A percentile compares a stretch with the other conserved stretches of the same genome.
These are phyloP conservation scores for Vachellia collinsii DNA, from an alignment of 306 rosid genomes.

Conservation along the genomic window DNA sequence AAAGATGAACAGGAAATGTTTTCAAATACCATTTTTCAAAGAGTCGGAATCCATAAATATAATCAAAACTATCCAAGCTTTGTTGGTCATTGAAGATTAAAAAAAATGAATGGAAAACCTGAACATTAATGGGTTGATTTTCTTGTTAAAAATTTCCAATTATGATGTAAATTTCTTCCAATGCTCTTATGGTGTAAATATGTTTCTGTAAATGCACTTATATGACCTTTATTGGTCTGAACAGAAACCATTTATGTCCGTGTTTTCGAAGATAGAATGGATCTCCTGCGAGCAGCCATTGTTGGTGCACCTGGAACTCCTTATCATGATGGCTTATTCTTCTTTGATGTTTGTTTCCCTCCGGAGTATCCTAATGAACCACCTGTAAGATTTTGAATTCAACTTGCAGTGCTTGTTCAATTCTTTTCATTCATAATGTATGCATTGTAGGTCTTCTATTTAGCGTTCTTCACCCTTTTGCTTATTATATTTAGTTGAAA, in stretches of 20 bases:
- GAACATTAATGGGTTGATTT: constrained; percentile 17
- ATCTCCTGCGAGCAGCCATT: constrained; percentile 82
- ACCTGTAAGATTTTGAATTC: constrained; percentile 70
- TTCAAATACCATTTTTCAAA: constrained; percentile 1
- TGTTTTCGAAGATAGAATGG: constrained; percentile 88
- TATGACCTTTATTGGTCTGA: constrained; percentile 17
- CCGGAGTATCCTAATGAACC: constrained; percentile 82
- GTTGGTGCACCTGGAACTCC: constrained; percentile 98
- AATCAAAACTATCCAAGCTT: not conserved
- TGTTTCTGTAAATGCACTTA: constrained; percentile 28
- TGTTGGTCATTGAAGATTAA: constrained; percentile 9
- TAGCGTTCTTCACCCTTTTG: constrained; percentile 17
- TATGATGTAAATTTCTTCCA: not conserved
- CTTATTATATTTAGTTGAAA: not conserved
- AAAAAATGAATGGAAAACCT: not conserved
- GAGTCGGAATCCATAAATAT: not conserved
- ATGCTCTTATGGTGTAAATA: not conserved
- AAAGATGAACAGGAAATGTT: constrained; percentile 4
- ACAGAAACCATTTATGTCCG: constrained; percentile 88
- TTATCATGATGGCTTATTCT: constrained; percentile 90
- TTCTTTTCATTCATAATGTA: constrained; percentile 19
- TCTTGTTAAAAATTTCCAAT: constrained; percentile 9
- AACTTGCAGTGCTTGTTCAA: constrained; percentile 19
- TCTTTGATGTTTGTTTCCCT: constrained; percentile 87
- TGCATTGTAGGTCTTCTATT: constrained; percentile 27